Base-by-base conservation (phyloP, 106 monocot genomes). In the Dendrobium huoshanense region DNA sequence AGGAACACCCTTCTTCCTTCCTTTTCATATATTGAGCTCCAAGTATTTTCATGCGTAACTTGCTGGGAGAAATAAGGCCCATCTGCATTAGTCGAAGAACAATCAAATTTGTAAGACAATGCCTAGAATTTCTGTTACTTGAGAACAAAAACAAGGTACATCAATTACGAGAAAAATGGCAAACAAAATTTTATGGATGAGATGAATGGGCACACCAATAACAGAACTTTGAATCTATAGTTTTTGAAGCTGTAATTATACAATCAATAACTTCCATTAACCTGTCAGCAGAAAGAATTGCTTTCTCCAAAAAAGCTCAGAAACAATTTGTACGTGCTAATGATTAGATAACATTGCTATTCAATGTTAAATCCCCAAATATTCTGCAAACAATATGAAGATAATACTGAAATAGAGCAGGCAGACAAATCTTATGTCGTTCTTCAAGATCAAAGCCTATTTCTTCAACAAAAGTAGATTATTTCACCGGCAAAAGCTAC, bases 41-140 rank as follows among this genome's bases (percentile, higher is more conserved):
- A 6, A 98, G 78, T 24, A 98, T 85, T 77, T 88, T 98, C 90
- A 98, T 89, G 67, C 91, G 85, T 10, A 98, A 81, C 49, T 95
- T 98, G 65, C 79, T 87, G 2, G 95, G 98, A 75, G 98, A 98
- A 37, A 98, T 87, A 4, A 88, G 85, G 48, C 89, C 87, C 41
- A 84, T 85, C 94, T 97, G 87, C 77, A 91, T 48, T 17, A 73
- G 86, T 44, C 4, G 22, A 51, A 49, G 43, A 74, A 74, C 8
- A 72, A 72, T 41, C 10, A 24, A 65, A 25, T 22, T 65, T 65
- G 64, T 25, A 65, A 65, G 22, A 22, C 64, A 22, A 25, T 64
- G 64, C 7, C 51, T 1, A 25, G 22, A 22, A 25, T 9, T 25
- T 65, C 64, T 7, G 7, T 72, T 72, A 72, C 72, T 72, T 37